Evolutionary conservation across 2,329 filamentous ascomycete species (phyloP).

Genomic region (Ophiostoma sp.): DNA sequence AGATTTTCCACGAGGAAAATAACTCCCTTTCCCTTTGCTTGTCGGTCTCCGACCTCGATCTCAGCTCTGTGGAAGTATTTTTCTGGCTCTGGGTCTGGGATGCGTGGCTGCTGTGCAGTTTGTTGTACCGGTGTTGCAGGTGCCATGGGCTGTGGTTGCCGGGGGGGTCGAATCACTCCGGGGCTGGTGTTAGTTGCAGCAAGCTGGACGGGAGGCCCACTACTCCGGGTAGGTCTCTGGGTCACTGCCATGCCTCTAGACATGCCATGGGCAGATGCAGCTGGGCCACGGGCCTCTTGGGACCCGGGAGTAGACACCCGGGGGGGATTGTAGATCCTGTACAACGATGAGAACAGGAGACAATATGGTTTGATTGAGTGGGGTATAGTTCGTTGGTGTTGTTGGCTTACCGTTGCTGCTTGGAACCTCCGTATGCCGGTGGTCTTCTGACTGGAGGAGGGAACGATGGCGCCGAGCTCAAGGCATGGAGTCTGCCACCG

Average conservation of each 20-base stretch:
- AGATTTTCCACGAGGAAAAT: conserved; percentile 19
- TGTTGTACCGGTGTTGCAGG: neutral
- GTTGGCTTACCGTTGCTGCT: neutral
- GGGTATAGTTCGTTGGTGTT: too few relatives aligned
- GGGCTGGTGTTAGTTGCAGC: neutral
- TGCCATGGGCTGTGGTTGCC: neutral
- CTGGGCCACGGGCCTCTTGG: neutral
- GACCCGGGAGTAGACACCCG: neutral
- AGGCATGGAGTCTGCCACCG: conserved; percentile 25
- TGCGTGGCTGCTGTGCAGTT: neutral
- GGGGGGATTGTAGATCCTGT: neutral
- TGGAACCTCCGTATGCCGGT: neutral
- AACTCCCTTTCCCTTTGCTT: conserved; percentile 20
- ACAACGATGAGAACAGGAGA: too few relatives aligned
- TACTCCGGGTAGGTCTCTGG: neutral
- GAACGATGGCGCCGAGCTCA: conserved; percentile 3
- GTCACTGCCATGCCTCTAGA: neutral
- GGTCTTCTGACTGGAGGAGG: neutral
- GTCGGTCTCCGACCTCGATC: conserved; percentile 21
- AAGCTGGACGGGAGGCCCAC: neutral
- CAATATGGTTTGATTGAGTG: neutral
- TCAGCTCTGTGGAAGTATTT: conserved; percentile 20
- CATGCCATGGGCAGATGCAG: neutral
- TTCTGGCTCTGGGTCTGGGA: conserved; percentile 6
- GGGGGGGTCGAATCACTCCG: neutral